Evolutionary conservation across 2,329 filamentous ascomycete species (phyloP).

Genomic region (Calcarisporium arbuscula): DNA sequence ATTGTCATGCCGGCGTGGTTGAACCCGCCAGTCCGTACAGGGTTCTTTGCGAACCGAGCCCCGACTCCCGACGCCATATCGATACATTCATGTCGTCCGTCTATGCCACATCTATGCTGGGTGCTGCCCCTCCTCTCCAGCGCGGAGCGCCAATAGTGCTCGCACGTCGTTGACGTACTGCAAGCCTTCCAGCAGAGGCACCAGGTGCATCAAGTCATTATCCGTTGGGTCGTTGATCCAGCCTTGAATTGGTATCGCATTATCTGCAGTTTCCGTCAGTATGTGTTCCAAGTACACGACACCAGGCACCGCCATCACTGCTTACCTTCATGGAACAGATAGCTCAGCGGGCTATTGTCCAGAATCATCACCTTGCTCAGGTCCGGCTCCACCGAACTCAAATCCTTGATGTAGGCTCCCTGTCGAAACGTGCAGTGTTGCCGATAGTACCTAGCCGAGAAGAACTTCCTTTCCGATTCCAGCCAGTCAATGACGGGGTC

Average conservation of each 20-base stretch:
- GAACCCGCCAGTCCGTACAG: slow-evolving; percentile 10
- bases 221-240: slow-evolving; percentile 99
- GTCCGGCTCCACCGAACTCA: slow-evolving; percentile 93
- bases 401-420: slow-evolving; percentile 95
- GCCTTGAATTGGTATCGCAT: slow-evolving; percentile 96
- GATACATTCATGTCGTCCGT: too few species aligned
- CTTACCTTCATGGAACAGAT: slow-evolving; percentile 96
- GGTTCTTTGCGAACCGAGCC: too few species aligned
- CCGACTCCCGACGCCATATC: neutral
- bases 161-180: slow-evolving; percentile 96
- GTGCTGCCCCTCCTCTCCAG: slow-evolving; percentile 70
- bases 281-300: too few species aligned
- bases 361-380: slow-evolving; percentile 98
- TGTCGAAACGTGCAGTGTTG: slow-evolving; percentile 96
- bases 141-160: slow-evolving; percentile 78
- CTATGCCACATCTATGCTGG: slow-evolving; percentile 31
- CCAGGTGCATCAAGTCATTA: slow-evolving; percentile 85
- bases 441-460: slow-evolving; percentile 86
- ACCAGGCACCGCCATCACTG: too few species aligned
- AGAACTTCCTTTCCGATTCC: slow-evolving; percentile 94
- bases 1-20: slow-evolving; percentile 8
- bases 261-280: slow-evolving; percentile 54
- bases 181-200: slow-evolving; percentile 86
- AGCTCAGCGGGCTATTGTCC: slow-evolving; percentile 96
- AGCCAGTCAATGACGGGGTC: slow-evolving; percentile 99